These are phyloP conservation scores for Globisporangium nodosum DNA, from an alignment of 352 stramenopile genomes.

Conservation along the genomic window DNA sequence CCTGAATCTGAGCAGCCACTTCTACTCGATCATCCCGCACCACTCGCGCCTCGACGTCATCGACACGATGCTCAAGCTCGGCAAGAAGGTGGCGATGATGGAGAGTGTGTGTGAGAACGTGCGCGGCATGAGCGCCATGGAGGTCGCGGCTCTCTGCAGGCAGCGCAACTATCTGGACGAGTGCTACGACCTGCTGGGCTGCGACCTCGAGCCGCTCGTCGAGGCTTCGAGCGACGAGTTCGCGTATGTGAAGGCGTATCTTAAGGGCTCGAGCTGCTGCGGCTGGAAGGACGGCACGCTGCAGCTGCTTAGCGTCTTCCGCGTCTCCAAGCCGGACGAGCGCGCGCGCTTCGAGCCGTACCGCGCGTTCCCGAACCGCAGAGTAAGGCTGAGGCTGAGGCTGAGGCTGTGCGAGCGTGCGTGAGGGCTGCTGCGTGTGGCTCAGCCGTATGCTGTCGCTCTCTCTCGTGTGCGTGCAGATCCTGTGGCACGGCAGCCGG, in stretches of 20 bases:
- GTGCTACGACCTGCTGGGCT: conserved; percentile 50
- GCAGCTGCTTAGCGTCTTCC: conserved; percentile 55
- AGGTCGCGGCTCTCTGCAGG: conserved; percentile 31
- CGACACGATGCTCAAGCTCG: conserved; percentile 65
- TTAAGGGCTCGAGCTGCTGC: conserved; percentile 69
- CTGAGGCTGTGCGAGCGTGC: not conserved
- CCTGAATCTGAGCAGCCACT: conserved; percentile 50
- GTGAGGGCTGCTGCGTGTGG: not conserved
- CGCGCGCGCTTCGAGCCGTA: conserved; percentile 48
- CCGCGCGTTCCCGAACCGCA: conserved; percentile 40
- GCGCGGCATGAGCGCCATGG: conserved; percentile 28
- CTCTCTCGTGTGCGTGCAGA: conserved; percentile 20
- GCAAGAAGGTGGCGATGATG: conserved; percentile 54
- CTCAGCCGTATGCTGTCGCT: not conserved
- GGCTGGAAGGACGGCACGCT: conserved; percentile 44
- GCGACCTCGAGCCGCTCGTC: conserved; percentile 36
- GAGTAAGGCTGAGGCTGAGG: conserved; percentile 16
- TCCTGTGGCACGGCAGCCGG: conserved; percentile 86
- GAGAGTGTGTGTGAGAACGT: conserved; percentile 41
- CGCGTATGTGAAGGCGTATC: conserved; percentile 56
- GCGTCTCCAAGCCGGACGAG: conserved; percentile 46
- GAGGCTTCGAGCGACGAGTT: conserved; percentile 45
- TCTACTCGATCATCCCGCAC: conserved; percentile 65
- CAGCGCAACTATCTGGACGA: conserved; percentile 57
- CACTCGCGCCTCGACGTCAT: conserved; percentile 43